These are phyloP conservation scores for Fraxinus ornus DNA, from an alignment of 305 asterid genomes.

Conservation along the genomic window DNA sequence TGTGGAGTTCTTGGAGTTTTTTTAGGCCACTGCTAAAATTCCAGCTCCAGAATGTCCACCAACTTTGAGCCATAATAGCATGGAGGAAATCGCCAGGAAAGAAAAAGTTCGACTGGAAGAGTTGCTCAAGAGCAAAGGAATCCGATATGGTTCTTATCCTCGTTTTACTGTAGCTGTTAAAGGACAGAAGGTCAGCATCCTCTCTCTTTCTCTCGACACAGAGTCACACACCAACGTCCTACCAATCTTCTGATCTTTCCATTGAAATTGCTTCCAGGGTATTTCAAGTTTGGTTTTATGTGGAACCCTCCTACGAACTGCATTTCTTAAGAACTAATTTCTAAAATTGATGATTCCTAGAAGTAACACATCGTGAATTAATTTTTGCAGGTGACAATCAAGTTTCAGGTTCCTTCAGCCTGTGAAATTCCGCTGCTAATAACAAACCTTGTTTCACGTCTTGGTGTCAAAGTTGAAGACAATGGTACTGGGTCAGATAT, in stretches of 20 bases:
- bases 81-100: conserved; percentile 71
- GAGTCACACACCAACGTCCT: neutral
- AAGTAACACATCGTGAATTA: conserved; percentile 5
- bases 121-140: conserved; percentile 66
- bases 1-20: conserved; percentile 16
- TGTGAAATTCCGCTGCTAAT: conserved; percentile 84
- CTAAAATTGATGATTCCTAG: neutral
- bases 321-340: neutral
- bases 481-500: conserved; percentile 71
- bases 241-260: neutral
- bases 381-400: conserved; percentile 64
- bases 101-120: conserved; percentile 65
- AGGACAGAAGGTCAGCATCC: conserved; percentile 68
- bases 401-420: conserved; percentile 79
- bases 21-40: conserved; percentile 39
- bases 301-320: neutral
- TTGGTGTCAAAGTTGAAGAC: conserved; percentile 67
- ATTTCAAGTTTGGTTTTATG: conserved; percentile 18
- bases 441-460: conserved; percentile 72
- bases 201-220: neutral
- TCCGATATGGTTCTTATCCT: conserved; percentile 59
- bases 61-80: conserved; percentile 40
- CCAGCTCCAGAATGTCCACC: conserved; percentile 43
- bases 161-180: conserved; percentile 73
- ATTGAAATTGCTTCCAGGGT: conserved; percentile 11